phyloP scores from a whole-genome alignment of 257 asterid species.

The Henckelia pumila region DNA sequence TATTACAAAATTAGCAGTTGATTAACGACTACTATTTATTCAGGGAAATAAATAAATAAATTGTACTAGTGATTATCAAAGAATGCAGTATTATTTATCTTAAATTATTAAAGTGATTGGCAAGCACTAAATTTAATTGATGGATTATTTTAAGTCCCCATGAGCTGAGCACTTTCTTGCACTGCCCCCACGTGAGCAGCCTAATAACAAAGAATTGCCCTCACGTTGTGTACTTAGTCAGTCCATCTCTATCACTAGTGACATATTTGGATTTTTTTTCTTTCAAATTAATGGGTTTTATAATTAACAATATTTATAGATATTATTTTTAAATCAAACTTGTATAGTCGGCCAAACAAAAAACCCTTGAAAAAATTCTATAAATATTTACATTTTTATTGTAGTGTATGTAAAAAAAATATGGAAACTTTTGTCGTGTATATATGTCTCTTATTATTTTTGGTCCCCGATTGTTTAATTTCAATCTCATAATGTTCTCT shows the following conservation, averaged over 20 bases:
- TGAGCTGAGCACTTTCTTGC: conserved; percentile 26
- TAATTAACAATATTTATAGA: not conserved
- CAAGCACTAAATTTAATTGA: not conserved
- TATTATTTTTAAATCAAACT: not conserved
- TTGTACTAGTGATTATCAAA: too few relatives aligned
- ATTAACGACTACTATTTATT: not conserved
- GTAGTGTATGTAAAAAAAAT: too few relatives aligned
- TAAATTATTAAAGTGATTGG: conserved; percentile 7
- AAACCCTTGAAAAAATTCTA: too few relatives aligned
- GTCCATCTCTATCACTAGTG: not conserved
- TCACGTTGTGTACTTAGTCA: conserved; percentile 10
- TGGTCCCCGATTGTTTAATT: too few relatives aligned
- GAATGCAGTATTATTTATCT: not conserved
- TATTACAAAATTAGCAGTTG: not conserved
- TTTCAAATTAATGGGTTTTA: not conserved
- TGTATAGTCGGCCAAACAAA: not conserved
- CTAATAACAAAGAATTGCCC: conserved; percentile 23
- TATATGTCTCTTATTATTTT: too few relatives aligned
- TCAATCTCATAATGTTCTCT: too few relatives aligned
- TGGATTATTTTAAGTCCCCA: conserved; percentile 8
- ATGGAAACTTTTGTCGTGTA: too few relatives aligned
- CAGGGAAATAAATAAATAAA: too few relatives aligned
- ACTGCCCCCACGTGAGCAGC: conserved; percentile 31
- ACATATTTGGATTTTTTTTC: not conserved
- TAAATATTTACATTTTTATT: too few relatives aligned